Conservation (phyloP, 2,329 filamentous ascomycete species). For the Juglanconis juglandina region DNA sequence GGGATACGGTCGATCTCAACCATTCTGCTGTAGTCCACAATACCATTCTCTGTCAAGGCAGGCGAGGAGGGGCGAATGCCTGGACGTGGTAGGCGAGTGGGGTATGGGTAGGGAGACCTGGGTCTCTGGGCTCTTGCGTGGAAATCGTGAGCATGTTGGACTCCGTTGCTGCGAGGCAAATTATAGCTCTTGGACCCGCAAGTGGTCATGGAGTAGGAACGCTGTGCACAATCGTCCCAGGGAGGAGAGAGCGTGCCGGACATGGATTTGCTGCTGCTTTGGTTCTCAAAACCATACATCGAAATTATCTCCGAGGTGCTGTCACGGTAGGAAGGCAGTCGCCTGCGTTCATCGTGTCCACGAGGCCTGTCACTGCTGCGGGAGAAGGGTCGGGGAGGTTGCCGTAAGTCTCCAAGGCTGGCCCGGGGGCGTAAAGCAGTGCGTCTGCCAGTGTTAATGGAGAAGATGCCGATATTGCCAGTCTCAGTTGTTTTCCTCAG, state of each 20-base stretch:
- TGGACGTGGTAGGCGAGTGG: slow-evolving; percentile 53
- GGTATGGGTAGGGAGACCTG: slow-evolving; percentile 57
- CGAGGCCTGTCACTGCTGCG: slow-evolving; percentile 30
- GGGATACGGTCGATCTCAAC: slow-evolving; percentile 46
- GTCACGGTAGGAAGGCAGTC: slow-evolving; percentile 48
- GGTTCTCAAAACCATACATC: slow-evolving; percentile 51
- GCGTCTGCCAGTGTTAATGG: slow-evolving; percentile 53
- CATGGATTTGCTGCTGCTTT: slow-evolving; percentile 33
- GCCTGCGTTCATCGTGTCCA: slow-evolving; percentile 39
- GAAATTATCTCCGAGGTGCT: slow-evolving; percentile 54
- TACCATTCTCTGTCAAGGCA: slow-evolving; percentile 44
- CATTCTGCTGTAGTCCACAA: slow-evolving; percentile 48
- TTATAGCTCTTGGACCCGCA: slow-evolving; percentile 35
- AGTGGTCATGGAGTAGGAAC: slow-evolving; percentile 55
- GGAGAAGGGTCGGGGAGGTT: slow-evolving; percentile 27
- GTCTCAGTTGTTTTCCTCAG: slow-evolving; percentile 64
- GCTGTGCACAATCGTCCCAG: slow-evolving; percentile 41
- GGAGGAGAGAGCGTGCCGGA: slow-evolving; percentile 40
- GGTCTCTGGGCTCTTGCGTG: slow-evolving; percentile 33
- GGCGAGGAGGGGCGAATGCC: slow-evolving; percentile 49
- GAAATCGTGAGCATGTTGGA: slow-evolving; percentile 30
- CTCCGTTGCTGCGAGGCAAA: slow-evolving; percentile 6
- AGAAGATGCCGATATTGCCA: slow-evolving; percentile 61
- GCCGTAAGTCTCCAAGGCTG: slow-evolving; percentile 28
- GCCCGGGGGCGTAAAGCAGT: slow-evolving; percentile 28